Base-by-base conservation (phyloP, 331 rosid genomes). In the Saraca asoca region DNA sequence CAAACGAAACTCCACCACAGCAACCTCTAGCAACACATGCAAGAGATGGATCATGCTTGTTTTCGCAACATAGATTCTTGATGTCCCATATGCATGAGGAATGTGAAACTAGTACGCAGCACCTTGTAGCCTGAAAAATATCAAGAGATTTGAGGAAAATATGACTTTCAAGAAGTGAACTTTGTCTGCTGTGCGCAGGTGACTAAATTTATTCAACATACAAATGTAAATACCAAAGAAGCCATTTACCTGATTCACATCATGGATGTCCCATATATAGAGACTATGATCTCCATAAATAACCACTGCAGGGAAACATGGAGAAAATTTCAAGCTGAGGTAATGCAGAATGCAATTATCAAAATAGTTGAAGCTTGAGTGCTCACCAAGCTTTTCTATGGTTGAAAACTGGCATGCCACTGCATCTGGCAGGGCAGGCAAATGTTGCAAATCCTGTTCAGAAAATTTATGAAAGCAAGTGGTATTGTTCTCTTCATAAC, bases 11-110 rank as follows among this genome's bases (percentile, higher is more conserved):
- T 19, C 93, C 93, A 55, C 93, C 96, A 2, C 73, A 79, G 77
- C 93, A 89, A 63, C 96, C 92, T 86, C 86, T 86, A 60, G 96
- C 90, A 69, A 81, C 72, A 75, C 96, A 89, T 63, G 90, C 88
- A 69, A 82, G 81, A 69, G 90, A 82, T 45, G 87, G 81, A 71
- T 86, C 88, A 42, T 89, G 96, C 77, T 76, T 68, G 79, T 89
- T 82, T 74, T 89, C 88, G 39, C 96, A 86, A 74, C 92, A 86
- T 53, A 89, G 83, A 82, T 76, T 83, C 82, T 82, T 86, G 88
- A 89, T 79, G 79, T 89, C 96, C 90, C 93, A 89, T 78, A 89
- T 89, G 80, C 93, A 86, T 0, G 84, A 80, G 68, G 93, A 85
- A 85, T 89, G 96, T 51, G 96, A 84, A 76, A 82, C 88, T 66